Conservation (phyloP, 106 monocot genomes). For the Dendrobium chrysotoxum region DNA sequence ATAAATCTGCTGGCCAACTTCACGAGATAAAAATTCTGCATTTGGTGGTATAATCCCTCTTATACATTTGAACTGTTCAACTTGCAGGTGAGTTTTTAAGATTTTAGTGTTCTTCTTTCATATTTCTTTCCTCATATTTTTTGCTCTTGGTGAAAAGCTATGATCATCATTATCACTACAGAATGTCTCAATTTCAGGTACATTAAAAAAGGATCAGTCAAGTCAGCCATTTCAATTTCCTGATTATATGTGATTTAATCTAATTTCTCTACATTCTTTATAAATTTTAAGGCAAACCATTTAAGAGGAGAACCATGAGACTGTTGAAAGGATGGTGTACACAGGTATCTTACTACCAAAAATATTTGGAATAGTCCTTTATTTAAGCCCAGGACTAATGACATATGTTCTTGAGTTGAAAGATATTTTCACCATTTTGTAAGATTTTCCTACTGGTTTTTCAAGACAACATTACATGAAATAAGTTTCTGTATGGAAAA, state of each 20-base stretch:
- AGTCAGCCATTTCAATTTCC: background rate
- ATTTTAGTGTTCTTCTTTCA: too few species aligned
- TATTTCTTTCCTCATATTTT: too few species aligned
- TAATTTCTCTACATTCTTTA: background rate
- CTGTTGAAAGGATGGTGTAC: constrained; percentile 48
- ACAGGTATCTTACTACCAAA: constrained; percentile 33
- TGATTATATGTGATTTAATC: background rate
- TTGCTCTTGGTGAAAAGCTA: too few species aligned
- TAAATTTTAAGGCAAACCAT: constrained; percentile 48
- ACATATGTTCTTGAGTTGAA: too few species aligned
- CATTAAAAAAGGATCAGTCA: background rate
- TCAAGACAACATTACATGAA: background rate
- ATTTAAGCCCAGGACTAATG: too few species aligned
- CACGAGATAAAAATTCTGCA: constrained; percentile 59
- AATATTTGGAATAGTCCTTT: background rate
- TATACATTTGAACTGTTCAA: background rate
- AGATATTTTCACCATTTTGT: too few species aligned
- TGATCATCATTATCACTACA: background rate
- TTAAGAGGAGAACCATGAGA: constrained; percentile 44
- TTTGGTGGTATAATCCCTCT: constrained; percentile 34
- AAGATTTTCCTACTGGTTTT: too few species aligned
- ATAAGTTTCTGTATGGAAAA: background rate
- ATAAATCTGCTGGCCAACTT: constrained; percentile 39
- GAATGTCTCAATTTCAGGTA: constrained; percentile 67
- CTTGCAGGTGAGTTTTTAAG: too few species aligned